phyloP scores from a whole-genome alignment of 108 stramenopile genomes.

The Skeletonema grethae region DNA sequence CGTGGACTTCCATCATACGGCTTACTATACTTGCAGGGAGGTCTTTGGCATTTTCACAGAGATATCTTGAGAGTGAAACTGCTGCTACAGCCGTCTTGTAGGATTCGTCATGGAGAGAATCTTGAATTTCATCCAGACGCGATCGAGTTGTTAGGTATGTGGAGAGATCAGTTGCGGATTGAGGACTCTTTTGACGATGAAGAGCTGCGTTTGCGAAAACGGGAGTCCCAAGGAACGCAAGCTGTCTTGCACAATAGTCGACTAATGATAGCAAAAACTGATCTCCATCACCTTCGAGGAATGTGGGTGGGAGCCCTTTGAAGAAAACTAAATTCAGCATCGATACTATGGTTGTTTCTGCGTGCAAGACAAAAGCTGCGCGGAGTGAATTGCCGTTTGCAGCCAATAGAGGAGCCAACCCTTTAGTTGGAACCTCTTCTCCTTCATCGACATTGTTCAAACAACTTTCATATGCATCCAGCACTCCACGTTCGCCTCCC shows the following conservation, averaged over 20 bases:
- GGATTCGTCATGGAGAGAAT: constrained; percentile 24
- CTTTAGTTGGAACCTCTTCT: background rate
- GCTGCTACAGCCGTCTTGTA: constrained; percentile 45
- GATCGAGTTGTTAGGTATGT: constrained; percentile 24
- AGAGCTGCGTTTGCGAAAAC: constrained; percentile 25
- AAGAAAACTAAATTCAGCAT: constrained; percentile 46
- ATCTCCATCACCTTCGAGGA: constrained; percentile 34
- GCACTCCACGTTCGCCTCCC: background rate
- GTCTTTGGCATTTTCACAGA: constrained; percentile 31
- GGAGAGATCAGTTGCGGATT: constrained; percentile 9
- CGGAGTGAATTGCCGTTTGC: constrained; percentile 41
- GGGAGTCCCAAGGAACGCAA: constrained; percentile 51
- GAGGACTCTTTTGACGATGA: constrained; percentile 35
- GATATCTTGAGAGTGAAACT: constrained; percentile 30
- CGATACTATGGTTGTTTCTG: constrained; percentile 44
- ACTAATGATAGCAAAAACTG: constrained; percentile 34
- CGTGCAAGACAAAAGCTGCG: constrained; percentile 45
- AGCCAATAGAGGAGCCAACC: constrained; percentile 32
- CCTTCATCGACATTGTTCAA: constrained; percentile 12
- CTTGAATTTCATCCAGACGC: constrained; percentile 38
- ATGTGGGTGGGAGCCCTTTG: constrained; percentile 24
- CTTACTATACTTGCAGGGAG: constrained; percentile 32
- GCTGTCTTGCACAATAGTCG: constrained; percentile 54
- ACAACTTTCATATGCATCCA: background rate
- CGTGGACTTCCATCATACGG: constrained; percentile 76